These are phyloP conservation scores for Penicillium chermesinum DNA, from an alignment of 495 filamentous ascomycete genomes.

Conservation along the genomic window DNA sequence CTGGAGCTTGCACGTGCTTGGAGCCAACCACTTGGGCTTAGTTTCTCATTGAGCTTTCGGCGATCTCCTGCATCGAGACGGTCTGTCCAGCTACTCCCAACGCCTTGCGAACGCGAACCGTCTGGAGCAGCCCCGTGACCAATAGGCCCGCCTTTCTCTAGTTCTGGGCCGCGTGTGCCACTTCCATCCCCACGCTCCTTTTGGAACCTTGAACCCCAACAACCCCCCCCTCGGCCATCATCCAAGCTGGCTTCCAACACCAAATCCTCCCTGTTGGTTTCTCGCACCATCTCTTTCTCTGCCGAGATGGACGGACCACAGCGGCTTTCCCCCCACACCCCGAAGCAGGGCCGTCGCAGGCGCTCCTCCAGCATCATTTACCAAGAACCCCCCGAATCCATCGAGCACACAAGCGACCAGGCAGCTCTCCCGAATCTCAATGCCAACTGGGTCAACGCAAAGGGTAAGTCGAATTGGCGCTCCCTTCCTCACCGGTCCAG, in stretches of 20 bases:
- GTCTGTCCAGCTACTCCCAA: neutral
- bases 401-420: conserved; percentile 96
- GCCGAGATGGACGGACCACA: conserved; percentile 61
- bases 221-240: conserved; percentile 8
- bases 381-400: conserved; percentile 85
- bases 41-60: neutral
- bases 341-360: conserved; percentile 69
- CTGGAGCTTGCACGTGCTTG: conserved; percentile 7
- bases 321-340: conserved; percentile 49
- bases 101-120: neutral
- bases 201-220: conserved; percentile 9
- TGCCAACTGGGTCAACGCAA: conserved; percentile 97
- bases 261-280: conserved; percentile 77
- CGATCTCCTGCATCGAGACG: neutral
- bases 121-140: conserved; percentile 24
- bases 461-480: conserved; percentile 58
- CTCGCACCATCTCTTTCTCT: conserved; percentile 76
- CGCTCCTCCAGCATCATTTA: conserved; percentile 95
- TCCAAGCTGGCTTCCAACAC: conserved; percentile 42
- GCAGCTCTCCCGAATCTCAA: conserved; percentile 91
- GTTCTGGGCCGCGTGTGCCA: conserved; percentile 27
- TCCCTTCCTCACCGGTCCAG: neutral
- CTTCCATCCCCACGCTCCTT: conserved; percentile 29
- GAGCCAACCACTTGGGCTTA: neutral
- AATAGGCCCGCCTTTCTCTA: conserved; percentile 24